These are phyloP conservation scores for Beta vulgaris DNA, from an alignment of 148 eudicot species.

Conservation along the genomic window DNA sequence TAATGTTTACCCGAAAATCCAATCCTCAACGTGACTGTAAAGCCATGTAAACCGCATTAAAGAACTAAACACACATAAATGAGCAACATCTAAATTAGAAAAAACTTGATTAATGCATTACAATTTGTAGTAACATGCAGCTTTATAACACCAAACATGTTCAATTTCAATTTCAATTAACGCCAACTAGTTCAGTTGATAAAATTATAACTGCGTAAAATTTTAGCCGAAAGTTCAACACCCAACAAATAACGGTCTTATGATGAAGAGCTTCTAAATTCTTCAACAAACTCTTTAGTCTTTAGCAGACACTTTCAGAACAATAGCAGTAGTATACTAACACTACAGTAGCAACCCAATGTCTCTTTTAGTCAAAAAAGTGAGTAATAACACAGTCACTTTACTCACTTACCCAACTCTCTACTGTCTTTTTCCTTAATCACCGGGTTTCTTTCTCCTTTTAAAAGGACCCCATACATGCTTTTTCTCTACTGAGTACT, in stretches of 20 bases:
- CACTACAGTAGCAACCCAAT: not conserved
- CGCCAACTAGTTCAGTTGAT: not conserved
- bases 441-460: slow-evolving; percentile 23
- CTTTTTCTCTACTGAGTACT: slow-evolving; percentile 16
- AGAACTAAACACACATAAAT: too few relatives aligned
- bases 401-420: not conserved
- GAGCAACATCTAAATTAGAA: too few relatives aligned
- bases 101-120: too few relatives aligned
- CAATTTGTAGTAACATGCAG: too few relatives aligned
- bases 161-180: too few relatives aligned
- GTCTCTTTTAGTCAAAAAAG: slow-evolving; percentile 24
- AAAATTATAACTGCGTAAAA: too few relatives aligned
- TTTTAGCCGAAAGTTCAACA: too few relatives aligned
- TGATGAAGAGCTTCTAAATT: not conserved
- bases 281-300: too few relatives aligned
- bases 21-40: too few relatives aligned
- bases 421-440: slow-evolving; percentile 7
- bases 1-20: too few relatives aligned
- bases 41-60: too few relatives aligned
- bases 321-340: not conserved
- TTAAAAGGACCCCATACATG: slow-evolving; percentile 26
- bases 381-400: slow-evolving; percentile 1
- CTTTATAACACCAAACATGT: too few relatives aligned
- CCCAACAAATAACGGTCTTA: not conserved
- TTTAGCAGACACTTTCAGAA: slow-evolving; percentile 1